Base-by-base conservation (phyloP, 495 filamentous ascomycete genomes). In the Hypomontagnella monticulosa region DNA sequence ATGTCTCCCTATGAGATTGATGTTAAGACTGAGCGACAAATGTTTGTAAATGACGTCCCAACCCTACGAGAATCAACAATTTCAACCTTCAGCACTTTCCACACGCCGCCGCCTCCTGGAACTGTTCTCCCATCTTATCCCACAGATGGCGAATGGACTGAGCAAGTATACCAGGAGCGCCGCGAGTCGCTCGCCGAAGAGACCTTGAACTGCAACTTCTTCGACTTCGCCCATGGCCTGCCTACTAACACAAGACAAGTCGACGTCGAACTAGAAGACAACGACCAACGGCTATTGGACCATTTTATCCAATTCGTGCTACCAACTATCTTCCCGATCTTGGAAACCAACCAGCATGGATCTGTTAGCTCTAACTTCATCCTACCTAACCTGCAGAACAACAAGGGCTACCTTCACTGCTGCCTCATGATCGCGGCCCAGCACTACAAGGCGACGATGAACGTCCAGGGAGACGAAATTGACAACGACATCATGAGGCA, bases 361-460 rank as follows among this genome's bases (percentile, higher is more conserved):
- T 88, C 86, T 0, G 85, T 89, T 23, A 85, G 90, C 53, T 87
- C 91, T 0, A 87, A 92, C 62, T 86, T 96, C 33, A 88, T 99
- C 69, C 83, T 99, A 2, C 90, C 88, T 1, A 88, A 94, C 15
- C 80, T 99, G 19, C 90, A 93, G 71, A 91, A 84, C 51, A 99
- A 98, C 84, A 93, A 92, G 73, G 90, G 85, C 61, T 99, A 97
- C 76, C 82, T 97, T 14, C 93, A 97, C 79, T 97, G 93, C 78
- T 98, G 95, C 78, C 81, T 99, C 57, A 97, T 93, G 81, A 93
- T 97, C 63, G 84, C 95, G 11, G 94, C 94, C n/a, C 90, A 96
- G 69, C 95, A 99, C 76, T 87, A 90, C 69, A 98, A 97, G 81
- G 88, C 91, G 0, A 91, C 89, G 0, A 78, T 80, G 61, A 79